These are phyloP conservation scores for Cystobasidium sp. DNA, from an alignment of 1,284 basidiomycete species.

Conservation along the genomic window DNA sequence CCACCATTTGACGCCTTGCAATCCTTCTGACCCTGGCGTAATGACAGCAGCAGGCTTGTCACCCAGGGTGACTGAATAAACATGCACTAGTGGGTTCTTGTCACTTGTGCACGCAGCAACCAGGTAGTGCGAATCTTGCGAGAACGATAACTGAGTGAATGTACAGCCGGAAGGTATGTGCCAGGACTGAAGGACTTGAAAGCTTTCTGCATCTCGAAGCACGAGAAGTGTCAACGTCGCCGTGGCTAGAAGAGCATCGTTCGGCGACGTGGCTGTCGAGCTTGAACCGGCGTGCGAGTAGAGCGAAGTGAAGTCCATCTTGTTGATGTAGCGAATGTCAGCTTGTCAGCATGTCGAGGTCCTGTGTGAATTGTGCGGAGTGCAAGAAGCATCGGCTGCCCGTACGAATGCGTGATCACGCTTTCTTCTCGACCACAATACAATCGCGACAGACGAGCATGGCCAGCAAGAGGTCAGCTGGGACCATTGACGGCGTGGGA, in stretches of 20 bases:
- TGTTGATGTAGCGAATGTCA: background rate
- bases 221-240: constrained; percentile 29
- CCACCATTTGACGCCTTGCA: constrained; percentile 36
- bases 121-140: constrained; percentile 26
- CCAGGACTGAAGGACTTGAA: constrained; percentile 41
- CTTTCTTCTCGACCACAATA: constrained; percentile 3
- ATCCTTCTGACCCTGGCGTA: constrained; percentile 29
- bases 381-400: background rate
- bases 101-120: constrained; percentile 19
- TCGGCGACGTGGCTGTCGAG: constrained; percentile 21
- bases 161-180: constrained; percentile 4
- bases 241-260: constrained; percentile 10
- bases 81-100: constrained; percentile 12
- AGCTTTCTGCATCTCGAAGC: constrained; percentile 32
- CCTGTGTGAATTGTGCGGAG: background rate
- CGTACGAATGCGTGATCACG: constrained; percentile 1
- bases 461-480: constrained; percentile 31
- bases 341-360: background rate
- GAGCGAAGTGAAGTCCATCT: constrained; percentile 37
- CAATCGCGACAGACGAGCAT: background rate
- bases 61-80: constrained; percentile 23
- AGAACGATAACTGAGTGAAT: constrained; percentile 24
- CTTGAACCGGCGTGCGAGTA: constrained; percentile 22
- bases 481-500: background rate
- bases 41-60: constrained; percentile 33